Conservation (phyloP, 1,284 basidiomycete genomes). For the Trametes versicolor region DNA sequence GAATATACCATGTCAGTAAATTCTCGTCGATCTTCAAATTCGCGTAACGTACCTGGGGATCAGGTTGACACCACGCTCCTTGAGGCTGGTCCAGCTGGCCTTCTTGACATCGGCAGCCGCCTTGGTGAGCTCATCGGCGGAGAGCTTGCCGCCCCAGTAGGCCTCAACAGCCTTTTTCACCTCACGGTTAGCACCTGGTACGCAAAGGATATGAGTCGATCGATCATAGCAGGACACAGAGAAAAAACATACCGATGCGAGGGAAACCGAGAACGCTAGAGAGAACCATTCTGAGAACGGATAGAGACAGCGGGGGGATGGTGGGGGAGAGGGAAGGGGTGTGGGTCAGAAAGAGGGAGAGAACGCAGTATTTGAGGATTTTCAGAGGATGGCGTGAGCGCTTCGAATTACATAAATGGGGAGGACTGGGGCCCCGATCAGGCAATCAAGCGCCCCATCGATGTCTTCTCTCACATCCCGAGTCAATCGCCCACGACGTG, state of each 20-base stretch:
- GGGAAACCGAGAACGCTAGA: conserved; percentile 98
- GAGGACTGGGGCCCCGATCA: conserved; percentile 18
- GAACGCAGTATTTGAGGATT: conserved; percentile 30
- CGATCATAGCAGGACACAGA: conserved; percentile 15
- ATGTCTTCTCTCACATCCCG: conserved; percentile 21
- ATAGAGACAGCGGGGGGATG: conserved; percentile 36
- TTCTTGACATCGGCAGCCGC: conserved; percentile 91
- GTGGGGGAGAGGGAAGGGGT: conserved; percentile 40
- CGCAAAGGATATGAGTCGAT: not conserved
- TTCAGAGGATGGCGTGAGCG: conserved; percentile 36
- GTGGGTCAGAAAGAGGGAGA: conserved; percentile 27
- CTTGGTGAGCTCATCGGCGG: conserved; percentile 91
- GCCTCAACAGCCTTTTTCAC: conserved; percentile 99
- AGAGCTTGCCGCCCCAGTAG: conserved; percentile 97
- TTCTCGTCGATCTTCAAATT: conserved; percentile 19
- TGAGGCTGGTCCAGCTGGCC: conserved; percentile 90
- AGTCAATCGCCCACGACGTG: conserved; percentile 24
- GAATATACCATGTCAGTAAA: conserved; percentile 31
- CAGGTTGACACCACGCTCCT: conserved; percentile 89
- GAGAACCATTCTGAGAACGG: conserved; percentile 63
- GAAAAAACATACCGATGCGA: conserved; percentile 80
- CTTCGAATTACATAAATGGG: conserved; percentile 37
- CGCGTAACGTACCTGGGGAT: conserved; percentile 82
- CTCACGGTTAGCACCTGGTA: conserved; percentile 90
- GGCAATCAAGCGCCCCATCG: conserved; percentile 33